These are phyloP conservation scores for Penicillium canescens DNA, from an alignment of 495 filamentous ascomycete genomes.

Conservation along the genomic window DNA sequence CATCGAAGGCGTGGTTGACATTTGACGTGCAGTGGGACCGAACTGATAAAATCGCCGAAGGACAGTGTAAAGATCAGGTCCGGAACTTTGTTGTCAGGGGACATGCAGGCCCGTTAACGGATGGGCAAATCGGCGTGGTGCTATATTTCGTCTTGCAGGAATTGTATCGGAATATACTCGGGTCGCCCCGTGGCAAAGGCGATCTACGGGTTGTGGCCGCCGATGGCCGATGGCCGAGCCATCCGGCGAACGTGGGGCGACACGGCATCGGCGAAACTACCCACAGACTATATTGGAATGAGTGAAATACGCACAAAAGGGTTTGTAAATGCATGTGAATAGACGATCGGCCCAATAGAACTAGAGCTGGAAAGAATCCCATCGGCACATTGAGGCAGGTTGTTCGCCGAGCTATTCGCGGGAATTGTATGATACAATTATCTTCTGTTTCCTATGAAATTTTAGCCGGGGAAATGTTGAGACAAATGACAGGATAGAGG, in stretches of 20 bases:
- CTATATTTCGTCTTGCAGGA: too few relatives aligned
- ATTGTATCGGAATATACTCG: not conserved
- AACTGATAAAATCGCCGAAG: slow-evolving; percentile 2
- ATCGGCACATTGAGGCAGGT: too few relatives aligned
- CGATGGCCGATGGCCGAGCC: slow-evolving; percentile 3
- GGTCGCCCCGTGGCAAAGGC: not conserved
- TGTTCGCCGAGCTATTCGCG: too few relatives aligned
- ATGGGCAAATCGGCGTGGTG: not conserved
- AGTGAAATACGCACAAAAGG: not conserved
- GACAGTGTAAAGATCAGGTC: not conserved
- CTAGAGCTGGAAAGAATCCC: not conserved
- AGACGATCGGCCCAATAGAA: not conserved
- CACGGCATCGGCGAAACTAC: not conserved
- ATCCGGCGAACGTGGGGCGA: slow-evolving; percentile 1
- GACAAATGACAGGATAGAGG: not conserved
- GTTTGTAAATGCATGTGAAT: not conserved
- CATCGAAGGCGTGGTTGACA: not conserved
- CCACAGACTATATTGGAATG: not conserved
- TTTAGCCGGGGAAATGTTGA: too few relatives aligned
- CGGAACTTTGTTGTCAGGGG: not conserved
- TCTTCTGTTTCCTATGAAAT: too few relatives aligned
- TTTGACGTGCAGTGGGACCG: not conserved
- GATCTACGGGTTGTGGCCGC: not conserved
- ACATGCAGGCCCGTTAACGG: not conserved
- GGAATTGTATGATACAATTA: too few relatives aligned